Conservation (phyloP, 2,329 filamentous ascomycete species). For the Pseudocercospora eumusae region DNA sequence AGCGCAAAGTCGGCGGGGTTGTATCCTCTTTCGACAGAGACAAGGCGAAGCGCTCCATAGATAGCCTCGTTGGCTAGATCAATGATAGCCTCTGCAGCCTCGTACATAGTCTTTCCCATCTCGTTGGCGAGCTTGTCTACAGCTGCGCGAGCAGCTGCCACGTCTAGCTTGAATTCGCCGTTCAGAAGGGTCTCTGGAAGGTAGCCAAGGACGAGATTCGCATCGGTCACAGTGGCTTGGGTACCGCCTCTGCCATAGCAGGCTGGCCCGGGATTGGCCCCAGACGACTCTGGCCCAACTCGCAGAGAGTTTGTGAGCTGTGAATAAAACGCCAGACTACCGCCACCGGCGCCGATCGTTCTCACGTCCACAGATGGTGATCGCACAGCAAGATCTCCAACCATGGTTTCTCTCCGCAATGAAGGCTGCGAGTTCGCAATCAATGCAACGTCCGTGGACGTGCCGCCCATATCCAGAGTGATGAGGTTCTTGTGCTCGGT, state of each 20-base stretch:
- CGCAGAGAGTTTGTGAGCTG: conserved; percentile 33
- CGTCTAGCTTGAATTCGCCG: conserved; percentile 34
- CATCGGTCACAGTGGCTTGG: conserved; percentile 34
- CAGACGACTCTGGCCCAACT: conserved; percentile 32
- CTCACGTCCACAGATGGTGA: conserved; percentile 32
- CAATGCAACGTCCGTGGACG: conserved; percentile 32
- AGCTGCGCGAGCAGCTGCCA: conserved; percentile 29
- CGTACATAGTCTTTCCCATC: conserved; percentile 33
- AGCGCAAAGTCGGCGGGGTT: conserved; percentile 35
- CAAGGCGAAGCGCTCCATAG: conserved; percentile 33
- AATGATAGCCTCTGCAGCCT: conserved; percentile 33
- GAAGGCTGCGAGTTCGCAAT: conserved; percentile 32
- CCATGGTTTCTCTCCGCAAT: conserved; percentile 33
- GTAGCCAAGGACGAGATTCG: conserved; percentile 33
- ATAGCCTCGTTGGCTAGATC: conserved; percentile 35
- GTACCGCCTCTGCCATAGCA: conserved; percentile 33
- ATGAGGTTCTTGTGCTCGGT: conserved; percentile 35
- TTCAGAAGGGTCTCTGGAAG: conserved; percentile 33
- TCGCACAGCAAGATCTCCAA: conserved; percentile 33
- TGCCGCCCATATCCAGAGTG: conserved; percentile 35
- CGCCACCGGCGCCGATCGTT: conserved; percentile 34
- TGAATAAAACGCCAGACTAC: conserved; percentile 34
- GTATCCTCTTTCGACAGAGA: conserved; percentile 34
- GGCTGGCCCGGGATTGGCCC: conserved; percentile 31
- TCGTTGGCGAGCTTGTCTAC: conserved; percentile 29